Evolutionary conservation across 306 rosid genomes (phyloP).

Genomic region (Trifolium dubium): DNA sequence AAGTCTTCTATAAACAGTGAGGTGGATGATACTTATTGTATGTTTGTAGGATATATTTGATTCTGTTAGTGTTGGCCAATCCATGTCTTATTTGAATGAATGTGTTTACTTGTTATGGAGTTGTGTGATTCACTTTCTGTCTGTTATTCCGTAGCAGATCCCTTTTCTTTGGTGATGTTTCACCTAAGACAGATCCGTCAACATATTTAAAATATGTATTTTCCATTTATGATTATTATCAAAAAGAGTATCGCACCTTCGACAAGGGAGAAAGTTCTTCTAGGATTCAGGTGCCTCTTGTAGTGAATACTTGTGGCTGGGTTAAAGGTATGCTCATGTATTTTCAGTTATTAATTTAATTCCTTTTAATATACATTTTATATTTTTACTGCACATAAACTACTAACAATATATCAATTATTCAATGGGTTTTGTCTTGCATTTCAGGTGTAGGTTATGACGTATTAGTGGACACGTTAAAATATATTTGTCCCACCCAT

Average conservation of each 20-base stretch:
- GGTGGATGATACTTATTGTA: constrained; percentile 13
- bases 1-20: background rate
- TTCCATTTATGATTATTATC: constrained; percentile 66
- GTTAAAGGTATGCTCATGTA: constrained; percentile 71
- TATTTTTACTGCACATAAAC: constrained; percentile 24
- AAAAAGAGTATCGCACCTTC: constrained; percentile 48
- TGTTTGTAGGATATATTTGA: constrained; percentile 26
- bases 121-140: constrained; percentile 36
- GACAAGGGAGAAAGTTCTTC: constrained; percentile 44
- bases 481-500: constrained; percentile 72
- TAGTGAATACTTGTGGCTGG: constrained; percentile 95
- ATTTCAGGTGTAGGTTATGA: constrained; percentile 83
- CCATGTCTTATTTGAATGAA: constrained; percentile 26
- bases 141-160: constrained; percentile 53
- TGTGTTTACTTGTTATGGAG: constrained; percentile 29
- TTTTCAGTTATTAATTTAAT: constrained; percentile 17
- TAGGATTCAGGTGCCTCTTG: constrained; percentile 72
- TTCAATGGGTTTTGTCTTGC: constrained; percentile 33
- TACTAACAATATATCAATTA: constrained; percentile 16
- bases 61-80: constrained; percentile 7
- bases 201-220: constrained; percentile 56
- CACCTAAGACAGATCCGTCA: constrained; percentile 76
- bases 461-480: constrained; percentile 76
- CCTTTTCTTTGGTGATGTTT: constrained; percentile 87
- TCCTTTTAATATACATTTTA: constrained; percentile 25